Evolutionary conservation across 441 rosid species (phyloP).

Genomic region (Macaranga tanarius): DNA sequence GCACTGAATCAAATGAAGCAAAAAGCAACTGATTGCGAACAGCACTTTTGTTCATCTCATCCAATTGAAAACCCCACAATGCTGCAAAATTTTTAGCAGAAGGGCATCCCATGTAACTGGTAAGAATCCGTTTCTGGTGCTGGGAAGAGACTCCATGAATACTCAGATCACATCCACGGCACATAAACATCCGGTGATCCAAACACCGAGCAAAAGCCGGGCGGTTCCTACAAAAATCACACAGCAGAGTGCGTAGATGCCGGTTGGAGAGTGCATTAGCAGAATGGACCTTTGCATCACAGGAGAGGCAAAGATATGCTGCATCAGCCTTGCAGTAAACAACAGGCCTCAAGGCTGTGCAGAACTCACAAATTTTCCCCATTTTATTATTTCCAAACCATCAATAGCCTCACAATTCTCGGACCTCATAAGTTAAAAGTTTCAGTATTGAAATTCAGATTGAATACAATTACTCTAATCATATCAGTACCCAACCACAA

Average conservation of each 20-base stretch:
- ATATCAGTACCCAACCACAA: not conserved
- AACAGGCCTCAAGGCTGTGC: conserved; percentile 59
- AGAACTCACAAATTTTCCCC: conserved; percentile 83
- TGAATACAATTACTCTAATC: not conserved
- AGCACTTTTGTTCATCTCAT: conserved; percentile 32
- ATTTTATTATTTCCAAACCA: conserved; percentile 34
- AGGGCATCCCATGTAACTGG: conserved; percentile 71
- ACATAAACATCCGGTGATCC: conserved; percentile 62
- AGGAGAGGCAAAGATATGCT: conserved; percentile 75
- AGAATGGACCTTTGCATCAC: conserved; percentile 89
- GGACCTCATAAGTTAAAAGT: conserved; percentile 11
- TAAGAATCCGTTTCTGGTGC: conserved; percentile 48
- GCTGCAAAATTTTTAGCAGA: conserved; percentile 67
- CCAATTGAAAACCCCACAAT: conserved; percentile 61
- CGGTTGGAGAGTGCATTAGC: conserved; percentile 76
- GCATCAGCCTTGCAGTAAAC: conserved; percentile 81
- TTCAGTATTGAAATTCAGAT: not conserved
- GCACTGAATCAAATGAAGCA: conserved; percentile 24
- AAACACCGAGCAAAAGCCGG: conserved; percentile 52
- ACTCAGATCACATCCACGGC: conserved; percentile 56
- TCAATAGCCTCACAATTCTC: not conserved
- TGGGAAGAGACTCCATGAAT: conserved; percentile 46
- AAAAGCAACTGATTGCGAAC: conserved; percentile 23
- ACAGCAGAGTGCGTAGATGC: conserved; percentile 75
- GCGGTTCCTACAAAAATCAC: conserved; percentile 51